phyloP scores from a whole-genome alignment of 129 eudicot genomes.

The Artemisia argyi region DNA sequence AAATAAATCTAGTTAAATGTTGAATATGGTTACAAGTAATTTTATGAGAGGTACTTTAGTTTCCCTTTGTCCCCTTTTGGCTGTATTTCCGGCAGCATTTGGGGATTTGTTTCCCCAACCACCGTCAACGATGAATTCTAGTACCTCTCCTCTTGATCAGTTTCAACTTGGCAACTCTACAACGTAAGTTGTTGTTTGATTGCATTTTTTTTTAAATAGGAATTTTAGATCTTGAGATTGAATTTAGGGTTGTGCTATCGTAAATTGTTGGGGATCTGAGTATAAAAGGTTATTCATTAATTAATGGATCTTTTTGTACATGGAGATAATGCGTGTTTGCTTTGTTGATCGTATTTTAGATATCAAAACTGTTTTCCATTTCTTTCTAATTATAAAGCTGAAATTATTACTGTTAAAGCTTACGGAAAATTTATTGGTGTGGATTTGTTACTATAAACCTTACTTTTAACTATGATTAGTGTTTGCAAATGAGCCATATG shows the following conservation, averaged over 20 bases:
- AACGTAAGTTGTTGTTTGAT: conserved; percentile 38
- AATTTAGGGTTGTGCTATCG: conserved; percentile 13
- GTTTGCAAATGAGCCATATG: not conserved
- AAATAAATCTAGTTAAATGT: conserved; percentile 1
- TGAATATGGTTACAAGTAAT: conserved; percentile 2
- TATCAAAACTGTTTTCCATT: not conserved
- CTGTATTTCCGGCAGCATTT: conserved; percentile 39
- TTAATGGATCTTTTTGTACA: not conserved
- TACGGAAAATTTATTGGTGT: not conserved
- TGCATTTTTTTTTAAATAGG: conserved; percentile 14
- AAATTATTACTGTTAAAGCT: not conserved
- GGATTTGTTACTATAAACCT: not conserved
- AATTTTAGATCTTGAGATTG: conserved; percentile 20
- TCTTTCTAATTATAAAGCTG: not conserved
- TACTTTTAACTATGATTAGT: conserved; percentile 6
- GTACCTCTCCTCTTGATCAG: conserved; percentile 39
- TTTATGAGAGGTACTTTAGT: conserved; percentile 38
- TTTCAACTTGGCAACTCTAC: conserved; percentile 36
- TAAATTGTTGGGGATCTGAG: conserved; percentile 1
- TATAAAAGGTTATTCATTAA: not conserved
- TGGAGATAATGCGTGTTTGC: not conserved
- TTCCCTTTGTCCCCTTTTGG: conserved; percentile 43
- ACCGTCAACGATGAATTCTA: conserved; percentile 33
- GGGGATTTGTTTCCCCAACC: conserved; percentile 32
- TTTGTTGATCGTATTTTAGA: not conserved